Evolutionary conservation across 306 rosid genomes (phyloP), one percentile per base, ranked within the genome.

Genomic region (Quillaja saponaria): DNA sequence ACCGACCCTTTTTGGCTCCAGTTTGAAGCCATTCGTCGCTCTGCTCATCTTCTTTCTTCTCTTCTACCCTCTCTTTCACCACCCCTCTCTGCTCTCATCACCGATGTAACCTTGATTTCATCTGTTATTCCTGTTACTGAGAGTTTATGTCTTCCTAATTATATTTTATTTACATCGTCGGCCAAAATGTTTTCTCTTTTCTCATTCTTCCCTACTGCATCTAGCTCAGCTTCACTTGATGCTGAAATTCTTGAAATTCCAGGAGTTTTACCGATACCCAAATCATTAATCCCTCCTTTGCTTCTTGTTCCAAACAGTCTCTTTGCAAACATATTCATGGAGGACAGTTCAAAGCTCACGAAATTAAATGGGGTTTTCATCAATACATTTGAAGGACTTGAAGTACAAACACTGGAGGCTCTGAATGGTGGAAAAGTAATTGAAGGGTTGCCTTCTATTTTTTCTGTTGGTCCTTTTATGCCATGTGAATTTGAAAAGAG

Each of bases 401-500:
- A 87, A 61, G 20, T 64, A 21, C 21, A 73, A 19, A 19, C 79
- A 0, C 25, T 76, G 0, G 8, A 75, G 8, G 80, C 83, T 1
- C 66, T 79, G 4, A 70, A 71, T 9, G 49, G 16, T 18, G 82
- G 80, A 28, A 50, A 71, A 51, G 64, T 75, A 21, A 5, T 45
- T 0, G 3, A 69, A 18, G 79, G 42, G 0, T 54, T 71, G 35
- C 86, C 91, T 0, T 83, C 75, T 6, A 50, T 87, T 8, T 69
- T 73, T 18, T 13, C 77, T 0, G 15, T 82, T 9, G 96, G 87
- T 21, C 91, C 91, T n/a, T 70, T 82, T 2, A 0, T 10, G 7
- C 84, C 87, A 1, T 69, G 71, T 35, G 85, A 80, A 9, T 82
- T 78, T 39, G 91, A 87, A 19, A 75, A 55, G 17, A 8, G 7